phyloP scores from a whole-genome alignment of 2,329 filamentous ascomycete species.

The Aspergillus sojae region DNA sequence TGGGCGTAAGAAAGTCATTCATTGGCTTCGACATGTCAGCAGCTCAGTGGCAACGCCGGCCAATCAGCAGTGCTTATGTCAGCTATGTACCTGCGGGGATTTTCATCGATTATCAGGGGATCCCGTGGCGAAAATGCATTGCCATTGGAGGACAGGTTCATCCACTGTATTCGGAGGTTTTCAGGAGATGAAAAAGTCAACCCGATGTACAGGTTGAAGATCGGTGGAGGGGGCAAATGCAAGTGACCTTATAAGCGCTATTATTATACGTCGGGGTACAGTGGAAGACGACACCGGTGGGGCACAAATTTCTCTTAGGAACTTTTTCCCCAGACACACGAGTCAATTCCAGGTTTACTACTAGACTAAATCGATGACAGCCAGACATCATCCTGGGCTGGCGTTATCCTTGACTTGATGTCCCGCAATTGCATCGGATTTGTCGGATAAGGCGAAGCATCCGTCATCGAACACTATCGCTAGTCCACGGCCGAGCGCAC shows the following conservation, averaged over 20 bases:
- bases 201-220: background rate
- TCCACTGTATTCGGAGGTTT: background rate
- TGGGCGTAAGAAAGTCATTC: background rate
- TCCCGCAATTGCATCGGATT: conserved; percentile 4
- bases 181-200: background rate
- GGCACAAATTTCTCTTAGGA: background rate
- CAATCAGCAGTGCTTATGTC: conserved; percentile 20
- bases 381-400: background rate
- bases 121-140: background rate
- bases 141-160: background rate
- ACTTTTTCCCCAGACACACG: background rate
- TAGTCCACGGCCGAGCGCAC: background rate
- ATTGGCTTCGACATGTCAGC: conserved; percentile 12
- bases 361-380: background rate
- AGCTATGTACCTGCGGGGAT: conserved; percentile 12
- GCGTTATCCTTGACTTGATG: background rate
- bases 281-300: background rate
- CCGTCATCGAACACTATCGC: background rate
- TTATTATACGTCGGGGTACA: background rate
- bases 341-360: too few species aligned
- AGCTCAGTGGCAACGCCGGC: conserved; percentile 9
- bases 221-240: background rate
- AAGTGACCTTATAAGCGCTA: background rate
- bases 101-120: conserved; percentile 1
- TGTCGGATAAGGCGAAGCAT: conserved; percentile 9